Evolutionary conservation across 1,284 basidiomycete species (phyloP).

Genomic region (Pseudozyma sp.): DNA sequence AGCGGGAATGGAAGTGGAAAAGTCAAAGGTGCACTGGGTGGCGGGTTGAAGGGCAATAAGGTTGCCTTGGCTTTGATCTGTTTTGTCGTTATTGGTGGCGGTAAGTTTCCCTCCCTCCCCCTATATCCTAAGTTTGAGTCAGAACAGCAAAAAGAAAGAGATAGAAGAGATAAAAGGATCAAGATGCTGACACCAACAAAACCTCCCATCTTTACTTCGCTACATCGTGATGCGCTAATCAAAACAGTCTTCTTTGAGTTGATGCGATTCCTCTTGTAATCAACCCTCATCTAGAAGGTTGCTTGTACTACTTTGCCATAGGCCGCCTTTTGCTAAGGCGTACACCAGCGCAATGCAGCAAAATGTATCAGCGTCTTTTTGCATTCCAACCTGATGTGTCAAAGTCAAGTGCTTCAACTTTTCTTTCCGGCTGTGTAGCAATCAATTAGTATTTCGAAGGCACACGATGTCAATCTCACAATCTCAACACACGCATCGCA

Average conservation of each 20-base stretch:
- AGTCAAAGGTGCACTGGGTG: slow-evolving; percentile 25
- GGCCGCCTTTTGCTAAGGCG: too few relatives aligned
- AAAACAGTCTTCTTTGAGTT: slow-evolving; percentile 51
- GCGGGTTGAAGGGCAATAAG: slow-evolving; percentile 15
- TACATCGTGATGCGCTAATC: background rate
- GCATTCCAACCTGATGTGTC: too few relatives aligned
- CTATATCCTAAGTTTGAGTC: background rate
- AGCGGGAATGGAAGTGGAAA: slow-evolving; percentile 3
- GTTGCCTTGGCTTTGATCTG: slow-evolving; percentile 29
- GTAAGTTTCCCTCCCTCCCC: slow-evolving; percentile 24
- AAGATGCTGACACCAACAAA: too few relatives aligned
- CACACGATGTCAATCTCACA: too few relatives aligned
- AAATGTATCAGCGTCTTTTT: too few relatives aligned
- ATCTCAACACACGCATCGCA: too few relatives aligned
- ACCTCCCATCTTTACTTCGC: too few relatives aligned
- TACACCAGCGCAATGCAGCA: too few relatives aligned
- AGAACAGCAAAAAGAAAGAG: background rate
- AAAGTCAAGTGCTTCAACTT: too few relatives aligned
- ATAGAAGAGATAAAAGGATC: background rate
- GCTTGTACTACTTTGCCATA: too few relatives aligned
- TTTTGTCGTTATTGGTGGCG: slow-evolving; percentile 53
- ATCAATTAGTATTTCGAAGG: too few relatives aligned
- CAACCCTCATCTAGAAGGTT: background rate
- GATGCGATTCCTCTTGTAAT: slow-evolving; percentile 45
- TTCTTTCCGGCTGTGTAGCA: too few relatives aligned